Evolutionary conservation across 1,284 basidiomycete genomes (phyloP).

Genomic region (Agroathelia rolfsii): DNA sequence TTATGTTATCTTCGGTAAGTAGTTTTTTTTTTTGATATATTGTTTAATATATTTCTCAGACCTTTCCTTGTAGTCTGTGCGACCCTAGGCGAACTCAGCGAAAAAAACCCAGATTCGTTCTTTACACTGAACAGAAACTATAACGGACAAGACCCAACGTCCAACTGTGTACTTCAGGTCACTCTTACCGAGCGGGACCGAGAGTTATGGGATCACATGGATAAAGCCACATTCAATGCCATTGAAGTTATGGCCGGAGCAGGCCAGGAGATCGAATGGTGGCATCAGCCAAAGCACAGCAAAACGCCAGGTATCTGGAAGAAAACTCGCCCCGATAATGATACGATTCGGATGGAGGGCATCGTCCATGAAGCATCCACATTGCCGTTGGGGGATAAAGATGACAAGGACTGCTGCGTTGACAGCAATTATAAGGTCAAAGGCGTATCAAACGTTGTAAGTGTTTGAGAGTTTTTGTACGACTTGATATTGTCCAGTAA

Average conservation of each 20-base stretch:
- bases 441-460: too few species aligned
- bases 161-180: slow-evolving; percentile 11
- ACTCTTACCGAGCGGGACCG: slow-evolving; percentile 8
- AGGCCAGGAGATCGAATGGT: slow-evolving; percentile 8
- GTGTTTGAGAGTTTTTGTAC: too few species aligned
- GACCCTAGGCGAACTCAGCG: slow-evolving; percentile 11
- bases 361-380: slow-evolving; percentile 14
- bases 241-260: slow-evolving; percentile 10
- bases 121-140: too few species aligned
- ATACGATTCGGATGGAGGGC: slow-evolving; percentile 9
- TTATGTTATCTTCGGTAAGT: slow-evolving; percentile 10
- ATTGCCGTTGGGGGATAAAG: slow-evolving; percentile 7
- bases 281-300: slow-evolving; percentile 11
- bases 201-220: slow-evolving; percentile 12
- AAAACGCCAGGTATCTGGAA: too few species aligned
- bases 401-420: slow-evolving; percentile 2
- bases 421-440: too few species aligned
- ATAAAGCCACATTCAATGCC: slow-evolving; percentile 11
- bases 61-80: too few species aligned
- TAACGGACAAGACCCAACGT: slow-evolving; percentile 11
- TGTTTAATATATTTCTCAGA: too few species aligned
- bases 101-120: slow-evolving; percentile 10
- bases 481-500: too few species aligned
- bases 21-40: too few species aligned
- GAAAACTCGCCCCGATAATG: slow-evolving; percentile 5